Evolutionary conservation across 139 green algal species (phyloP).

Genomic region (Tetratostichococcus sp.): DNA sequence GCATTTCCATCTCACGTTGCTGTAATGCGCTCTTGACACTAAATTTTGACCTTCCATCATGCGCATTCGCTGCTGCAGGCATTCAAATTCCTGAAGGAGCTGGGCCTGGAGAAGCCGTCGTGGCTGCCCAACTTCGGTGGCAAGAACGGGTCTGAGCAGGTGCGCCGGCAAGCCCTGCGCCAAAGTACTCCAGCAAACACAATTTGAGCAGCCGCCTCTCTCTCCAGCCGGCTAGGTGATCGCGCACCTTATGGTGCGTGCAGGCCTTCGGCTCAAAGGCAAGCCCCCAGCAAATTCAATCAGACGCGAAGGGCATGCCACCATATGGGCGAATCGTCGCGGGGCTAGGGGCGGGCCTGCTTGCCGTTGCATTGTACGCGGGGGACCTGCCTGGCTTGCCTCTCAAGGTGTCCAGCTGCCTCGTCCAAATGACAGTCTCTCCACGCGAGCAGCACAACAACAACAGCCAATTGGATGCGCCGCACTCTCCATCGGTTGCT

Average conservation of each 20-base stretch:
- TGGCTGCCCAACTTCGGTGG: slow-evolving; percentile 1
- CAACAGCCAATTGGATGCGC: no score
- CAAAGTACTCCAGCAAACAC: no score
- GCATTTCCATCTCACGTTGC: no score
- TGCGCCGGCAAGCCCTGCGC: not conserved
- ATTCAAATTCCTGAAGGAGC: slow-evolving; percentile 3
- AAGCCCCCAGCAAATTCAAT: not conserved
- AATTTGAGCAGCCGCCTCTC: no score
- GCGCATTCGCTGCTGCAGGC: not conserved
- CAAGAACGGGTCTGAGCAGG: not conserved
- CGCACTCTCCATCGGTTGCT: no score
- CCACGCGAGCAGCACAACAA: no score
- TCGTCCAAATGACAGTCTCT: not conserved
- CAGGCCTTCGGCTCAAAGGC: not conserved
- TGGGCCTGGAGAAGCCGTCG: not conserved
- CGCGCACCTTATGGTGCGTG: no score
- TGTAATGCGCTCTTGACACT: no score
- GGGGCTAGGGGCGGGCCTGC: not conserved
- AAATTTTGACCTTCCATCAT: no score
- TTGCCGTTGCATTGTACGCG: not conserved
- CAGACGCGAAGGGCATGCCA: not conserved
- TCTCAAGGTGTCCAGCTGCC: not conserved
- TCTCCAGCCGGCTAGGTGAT: no score
- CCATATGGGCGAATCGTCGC: not conserved
- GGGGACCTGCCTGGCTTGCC: not conserved